Evolutionary conservation across 2,329 filamentous ascomycete species (phyloP), one percentile per base, ranked within the genome.

Genomic region (Ilyonectria destructans): DNA sequence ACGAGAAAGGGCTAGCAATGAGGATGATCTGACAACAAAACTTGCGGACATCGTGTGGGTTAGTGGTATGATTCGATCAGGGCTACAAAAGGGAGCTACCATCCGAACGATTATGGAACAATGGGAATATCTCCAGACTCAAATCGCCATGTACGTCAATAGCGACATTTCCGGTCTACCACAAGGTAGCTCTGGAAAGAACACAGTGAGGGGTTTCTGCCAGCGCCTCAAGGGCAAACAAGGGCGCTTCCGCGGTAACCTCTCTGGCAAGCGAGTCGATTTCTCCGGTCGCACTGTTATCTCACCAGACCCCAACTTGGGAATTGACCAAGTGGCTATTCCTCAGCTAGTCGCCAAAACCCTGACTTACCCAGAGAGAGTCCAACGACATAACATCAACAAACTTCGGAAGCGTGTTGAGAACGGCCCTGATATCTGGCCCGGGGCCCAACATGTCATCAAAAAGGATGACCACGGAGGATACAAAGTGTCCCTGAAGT

Each of bases 281-380:
- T 99, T 98, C 81, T 99, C 96, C 12, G 96, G 95, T 19, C 91
- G 96, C 80, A 99, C 96, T 0, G 96, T 99, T 81, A 99, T 99
- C 81, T 97, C 95, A 1, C 96, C 96, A 0, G 96, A 99, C 81
- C 96, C 96, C 3, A 99, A 99, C 75, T 81, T 99, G 55, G 91
- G 93, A 19, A 94, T 99, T 71, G 94, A 98, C 73, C 91, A 99
- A 81, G 96, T 99, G 37, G 96, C 96, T 5, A 92, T 99, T 33
- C 96, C 96, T 1, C 87, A 92, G 68, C 87, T 97, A 19, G 95
- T 99, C 17, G 96, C 96, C 4, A 97, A 94, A 82, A 98, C 97
- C 78, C 87, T 99, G 80, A 98, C 96, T 0, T 99, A 98, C 77
- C 96, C 96, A 0, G 96, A 99, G 80, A 88, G 92, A 67, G 95